phyloP scores from a whole-genome alignment of 192 early-diverging fungal species.

The Backusella macrospora region DNA sequence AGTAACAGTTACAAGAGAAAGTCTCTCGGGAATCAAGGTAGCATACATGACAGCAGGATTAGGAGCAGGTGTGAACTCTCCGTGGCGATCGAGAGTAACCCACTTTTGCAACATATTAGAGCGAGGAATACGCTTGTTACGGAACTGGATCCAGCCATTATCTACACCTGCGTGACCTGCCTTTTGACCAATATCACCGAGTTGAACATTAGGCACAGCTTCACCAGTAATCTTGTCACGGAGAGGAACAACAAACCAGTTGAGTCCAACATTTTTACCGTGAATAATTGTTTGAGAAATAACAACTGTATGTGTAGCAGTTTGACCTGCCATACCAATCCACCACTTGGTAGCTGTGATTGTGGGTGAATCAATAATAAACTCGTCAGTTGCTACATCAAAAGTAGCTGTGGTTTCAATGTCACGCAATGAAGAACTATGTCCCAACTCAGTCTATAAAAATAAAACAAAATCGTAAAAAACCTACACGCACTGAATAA shows the following conservation, averaged over 20 bases:
- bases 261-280: slow-evolving; percentile 59
- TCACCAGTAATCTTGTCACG: slow-evolving; percentile 55
- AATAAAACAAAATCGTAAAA: neutral
- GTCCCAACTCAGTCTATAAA: slow-evolving; percentile 62
- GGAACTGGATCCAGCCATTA: slow-evolving; percentile 74
- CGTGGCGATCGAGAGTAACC: slow-evolving; percentile 53
- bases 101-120: slow-evolving; percentile 60
- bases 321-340: slow-evolving; percentile 67
- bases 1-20: slow-evolving; percentile 51
- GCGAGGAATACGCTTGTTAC: slow-evolving; percentile 53
- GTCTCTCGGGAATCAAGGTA: slow-evolving; percentile 64
- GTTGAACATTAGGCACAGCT: slow-evolving; percentile 55
- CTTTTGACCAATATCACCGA: slow-evolving; percentile 66
- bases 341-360: slow-evolving; percentile 68
- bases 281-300: slow-evolving; percentile 64
- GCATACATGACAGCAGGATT: slow-evolving; percentile 62
- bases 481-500: neutral
- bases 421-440: slow-evolving; percentile 62
- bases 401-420: slow-evolving; percentile 70
- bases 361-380: slow-evolving; percentile 62
- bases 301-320: slow-evolving; percentile 69
- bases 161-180: slow-evolving; percentile 64
- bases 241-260: slow-evolving; percentile 72
- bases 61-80: slow-evolving; percentile 53
- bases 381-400: slow-evolving; percentile 57